Evolutionary conservation across 352 stramenopile species (phyloP).

Genomic region (Aphanomyces astaci): DNA sequence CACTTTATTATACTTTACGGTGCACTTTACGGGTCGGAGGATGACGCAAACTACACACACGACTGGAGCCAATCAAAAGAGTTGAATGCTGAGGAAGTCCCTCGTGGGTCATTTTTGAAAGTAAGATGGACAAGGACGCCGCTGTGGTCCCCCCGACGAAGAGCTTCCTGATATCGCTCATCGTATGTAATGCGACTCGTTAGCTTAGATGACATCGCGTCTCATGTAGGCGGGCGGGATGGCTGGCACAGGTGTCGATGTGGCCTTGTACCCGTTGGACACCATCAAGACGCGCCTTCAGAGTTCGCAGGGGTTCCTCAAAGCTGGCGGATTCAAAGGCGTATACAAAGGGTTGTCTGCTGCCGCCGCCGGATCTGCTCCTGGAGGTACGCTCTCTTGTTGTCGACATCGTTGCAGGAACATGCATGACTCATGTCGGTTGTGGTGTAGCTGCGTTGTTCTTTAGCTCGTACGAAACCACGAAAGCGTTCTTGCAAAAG

Average conservation of each 20-base stretch:
- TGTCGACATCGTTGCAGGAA: background rate
- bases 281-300: constrained; percentile 98
- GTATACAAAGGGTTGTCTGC: constrained; percentile 88
- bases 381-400: constrained; percentile 59
- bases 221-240: constrained; percentile 86
- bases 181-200: no score
- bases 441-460: constrained; percentile 69
- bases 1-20: background rate
- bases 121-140: background rate
- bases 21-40: background rate
- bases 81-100: background rate
- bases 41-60: background rate
- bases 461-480: constrained; percentile 87
- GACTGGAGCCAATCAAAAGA: constrained; percentile 1
- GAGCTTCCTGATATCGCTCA: constrained; percentile 20
- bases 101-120: background rate
- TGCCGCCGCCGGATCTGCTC: constrained; percentile 86
- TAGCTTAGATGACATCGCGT: no score
- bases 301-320: constrained; percentile 93
- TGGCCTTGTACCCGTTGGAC: constrained; percentile 97
- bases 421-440: background rate
- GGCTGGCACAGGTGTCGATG: constrained; percentile 95
- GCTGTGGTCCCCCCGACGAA: constrained; percentile 11
- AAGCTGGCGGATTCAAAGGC: constrained; percentile 93
- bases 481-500: constrained; percentile 64